A percentile compares a stretch with the other conserved stretches of the same genome.
phyloP scores from a whole-genome alignment of 768 basidiomycete genomes.

The Amanita fuliginea region DNA sequence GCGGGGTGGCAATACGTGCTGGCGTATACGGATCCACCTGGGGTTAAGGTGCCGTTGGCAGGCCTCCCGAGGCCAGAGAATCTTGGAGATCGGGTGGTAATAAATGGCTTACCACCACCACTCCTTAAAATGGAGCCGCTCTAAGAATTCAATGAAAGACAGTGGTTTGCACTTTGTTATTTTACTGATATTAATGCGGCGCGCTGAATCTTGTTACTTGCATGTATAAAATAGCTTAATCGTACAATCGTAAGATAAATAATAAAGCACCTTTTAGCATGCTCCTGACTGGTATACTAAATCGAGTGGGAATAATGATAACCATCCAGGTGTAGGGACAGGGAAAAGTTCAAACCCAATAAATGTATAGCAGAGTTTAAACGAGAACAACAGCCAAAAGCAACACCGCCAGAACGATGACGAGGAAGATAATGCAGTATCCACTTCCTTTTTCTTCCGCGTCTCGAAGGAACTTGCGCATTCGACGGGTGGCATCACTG shows the following conservation, averaged over 20 bases:
- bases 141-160: no score
- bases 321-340: background rate
- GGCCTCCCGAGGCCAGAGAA: background rate
- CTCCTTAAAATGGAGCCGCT: no score
- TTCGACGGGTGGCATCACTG: conserved; percentile 47
- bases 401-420: conserved; percentile 66
- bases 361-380: conserved; percentile 19
- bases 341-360: background rate
- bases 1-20: conserved; percentile 8
- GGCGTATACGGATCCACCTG: background rate
- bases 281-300: no score
- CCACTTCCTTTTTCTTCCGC: conserved; percentile 87
- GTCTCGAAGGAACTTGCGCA: conserved; percentile 75
- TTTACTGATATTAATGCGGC: no score
- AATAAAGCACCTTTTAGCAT: no score
- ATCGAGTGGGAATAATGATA: no score
- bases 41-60: conserved; percentile 2
- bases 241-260: no score
- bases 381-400: conserved; percentile 74
- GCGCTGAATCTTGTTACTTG: no score
- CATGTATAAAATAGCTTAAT: no score
- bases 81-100: no score
- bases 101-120: no score
- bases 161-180: no score
- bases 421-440: conserved; percentile 83